These are phyloP conservation scores for Agrocybe praecox DNA, from an alignment of 768 basidiomycete species.

Conservation along the genomic window DNA sequence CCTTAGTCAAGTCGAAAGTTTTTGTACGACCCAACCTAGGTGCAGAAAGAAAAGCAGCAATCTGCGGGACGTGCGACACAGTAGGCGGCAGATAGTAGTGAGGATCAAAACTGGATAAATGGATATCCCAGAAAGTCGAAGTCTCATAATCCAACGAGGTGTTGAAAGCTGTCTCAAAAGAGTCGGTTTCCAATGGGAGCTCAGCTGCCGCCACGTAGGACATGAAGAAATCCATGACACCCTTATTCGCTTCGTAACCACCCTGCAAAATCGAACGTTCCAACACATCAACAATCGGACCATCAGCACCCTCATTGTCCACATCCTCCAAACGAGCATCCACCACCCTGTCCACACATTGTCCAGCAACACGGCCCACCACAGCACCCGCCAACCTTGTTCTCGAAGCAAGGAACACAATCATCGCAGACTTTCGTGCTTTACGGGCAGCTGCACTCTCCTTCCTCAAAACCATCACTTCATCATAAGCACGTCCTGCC, in stretches of 20 bases:
- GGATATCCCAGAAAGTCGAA: too few relatives aligned
- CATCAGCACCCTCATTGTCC: background rate
- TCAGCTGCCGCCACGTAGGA: background rate
- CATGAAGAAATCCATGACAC: background rate
- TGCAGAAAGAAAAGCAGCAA: background rate
- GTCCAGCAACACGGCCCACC: background rate
- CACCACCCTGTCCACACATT: background rate
- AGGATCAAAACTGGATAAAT: too few relatives aligned
- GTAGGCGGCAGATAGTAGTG: background rate
- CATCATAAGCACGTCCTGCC: background rate
- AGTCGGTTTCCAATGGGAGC: too few relatives aligned
- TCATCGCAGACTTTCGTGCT: background rate
- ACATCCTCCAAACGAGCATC: background rate
- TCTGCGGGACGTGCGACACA: too few relatives aligned
- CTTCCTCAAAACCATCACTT: background rate
- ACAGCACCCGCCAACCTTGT: background rate
- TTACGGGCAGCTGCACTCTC: background rate
- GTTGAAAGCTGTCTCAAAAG: too few relatives aligned
- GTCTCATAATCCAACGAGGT: too few relatives aligned
- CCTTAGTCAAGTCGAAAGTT: constrained; percentile 14
- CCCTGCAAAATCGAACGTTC: background rate
- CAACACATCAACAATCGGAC: background rate
- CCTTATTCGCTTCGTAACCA: background rate
- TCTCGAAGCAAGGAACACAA: background rate
- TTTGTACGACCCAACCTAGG: background rate